Conservation (phyloP, 352 stramenopile genomes). For the Phytophthora melonis region DNA sequence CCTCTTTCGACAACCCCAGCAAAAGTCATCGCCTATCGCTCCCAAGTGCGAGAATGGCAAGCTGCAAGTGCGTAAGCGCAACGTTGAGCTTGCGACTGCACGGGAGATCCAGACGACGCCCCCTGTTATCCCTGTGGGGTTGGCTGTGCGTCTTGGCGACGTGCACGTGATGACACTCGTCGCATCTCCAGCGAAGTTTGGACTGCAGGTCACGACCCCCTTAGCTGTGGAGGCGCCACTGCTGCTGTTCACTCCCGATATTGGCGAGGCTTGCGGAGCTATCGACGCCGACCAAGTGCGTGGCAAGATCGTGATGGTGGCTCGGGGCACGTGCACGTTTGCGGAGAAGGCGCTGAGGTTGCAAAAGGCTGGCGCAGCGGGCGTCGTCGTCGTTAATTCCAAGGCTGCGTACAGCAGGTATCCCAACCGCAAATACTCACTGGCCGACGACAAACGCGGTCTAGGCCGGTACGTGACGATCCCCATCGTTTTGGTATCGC, state of each 20-base stretch:
- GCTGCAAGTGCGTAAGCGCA: constrained; percentile 47
- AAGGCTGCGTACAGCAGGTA: constrained; percentile 52
- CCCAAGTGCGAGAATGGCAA: constrained; percentile 68
- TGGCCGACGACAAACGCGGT: constrained; percentile 64
- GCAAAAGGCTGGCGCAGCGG: constrained; percentile 62
- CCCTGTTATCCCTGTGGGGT: constrained; percentile 51
- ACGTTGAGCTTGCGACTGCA: constrained; percentile 42
- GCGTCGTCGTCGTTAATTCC: constrained; percentile 78
- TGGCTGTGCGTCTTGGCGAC: constrained; percentile 70
- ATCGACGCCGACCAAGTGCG: constrained; percentile 43
- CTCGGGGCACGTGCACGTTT: constrained; percentile 80
- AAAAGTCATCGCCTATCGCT: constrained; percentile 10
- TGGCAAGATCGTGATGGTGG: constrained; percentile 76
- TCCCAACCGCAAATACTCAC: constrained; percentile 66
- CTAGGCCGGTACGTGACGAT: constrained; percentile 64
- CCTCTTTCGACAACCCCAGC: constrained; percentile 50
- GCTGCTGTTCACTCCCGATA: constrained; percentile 45
- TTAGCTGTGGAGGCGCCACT: constrained; percentile 68
- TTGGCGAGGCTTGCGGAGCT: constrained; percentile 60
- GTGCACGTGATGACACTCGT: constrained; percentile 74
- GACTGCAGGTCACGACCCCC: constrained; percentile 49
- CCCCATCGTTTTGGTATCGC: constrained; percentile 73
- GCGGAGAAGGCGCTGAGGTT: constrained; percentile 76
- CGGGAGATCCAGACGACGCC: constrained; percentile 18
- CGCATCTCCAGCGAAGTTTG: constrained; percentile 76